phyloP scores from a whole-genome alignment of 108 stramenopile genomes.

The Pseudonitzschia pungens region DNA sequence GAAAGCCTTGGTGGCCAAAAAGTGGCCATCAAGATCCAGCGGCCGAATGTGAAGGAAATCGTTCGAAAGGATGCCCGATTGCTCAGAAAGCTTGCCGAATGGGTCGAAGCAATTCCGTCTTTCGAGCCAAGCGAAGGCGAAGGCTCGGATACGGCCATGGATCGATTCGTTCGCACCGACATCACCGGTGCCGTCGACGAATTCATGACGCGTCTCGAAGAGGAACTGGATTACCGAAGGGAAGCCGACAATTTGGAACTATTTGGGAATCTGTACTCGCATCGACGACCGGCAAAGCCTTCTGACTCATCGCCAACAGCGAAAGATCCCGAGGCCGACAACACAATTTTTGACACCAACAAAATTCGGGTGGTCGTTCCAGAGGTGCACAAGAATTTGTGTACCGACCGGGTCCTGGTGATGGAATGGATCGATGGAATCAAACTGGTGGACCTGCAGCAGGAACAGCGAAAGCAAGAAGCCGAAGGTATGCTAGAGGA shows the following conservation, averaged over 20 bases:
- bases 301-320: not conserved
- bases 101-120: constrained; percentile 59
- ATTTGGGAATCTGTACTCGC: constrained; percentile 60
- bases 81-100: constrained; percentile 41
- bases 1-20: constrained; percentile 26
- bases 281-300: constrained; percentile 50
- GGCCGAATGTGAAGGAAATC: constrained; percentile 52
- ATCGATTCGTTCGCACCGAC: constrained; percentile 52
- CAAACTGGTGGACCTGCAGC: constrained; percentile 54
- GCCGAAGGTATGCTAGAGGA: not conserved
- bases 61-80: constrained; percentile 57
- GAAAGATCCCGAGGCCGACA: not conserved
- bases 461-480: constrained; percentile 10
- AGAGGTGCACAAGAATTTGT: constrained; percentile 65
- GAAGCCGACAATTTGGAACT: constrained; percentile 79
- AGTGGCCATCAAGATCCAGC: constrained; percentile 74
- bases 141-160: constrained; percentile 1
- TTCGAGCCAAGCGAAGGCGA: not conserved
- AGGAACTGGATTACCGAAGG: constrained; percentile 93
- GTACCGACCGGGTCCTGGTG: constrained; percentile 81
- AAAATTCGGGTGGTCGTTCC: constrained; percentile 82
- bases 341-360: not conserved
- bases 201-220: constrained; percentile 62
- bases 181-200: constrained; percentile 58
- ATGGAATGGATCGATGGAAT: constrained; percentile 94